phyloP scores from a whole-genome alignment of 1,139 yeast species.

The Pneumocystis canis region DNA sequence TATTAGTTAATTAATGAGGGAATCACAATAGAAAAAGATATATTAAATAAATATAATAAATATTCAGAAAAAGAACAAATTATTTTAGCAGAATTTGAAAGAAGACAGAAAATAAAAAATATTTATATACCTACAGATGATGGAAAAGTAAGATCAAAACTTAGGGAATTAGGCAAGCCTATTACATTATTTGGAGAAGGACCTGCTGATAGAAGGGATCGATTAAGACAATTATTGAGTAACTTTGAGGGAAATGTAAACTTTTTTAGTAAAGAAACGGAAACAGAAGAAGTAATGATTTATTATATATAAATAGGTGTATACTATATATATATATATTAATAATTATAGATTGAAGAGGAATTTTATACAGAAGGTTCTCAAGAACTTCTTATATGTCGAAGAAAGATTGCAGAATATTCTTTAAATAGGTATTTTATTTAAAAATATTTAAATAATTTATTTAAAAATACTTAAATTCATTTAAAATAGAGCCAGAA shows the following conservation, averaged over 20 bases:
- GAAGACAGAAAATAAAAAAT: neutral
- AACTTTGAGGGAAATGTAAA: constrained; percentile 16
- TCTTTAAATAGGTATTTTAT: constrained; percentile 33
- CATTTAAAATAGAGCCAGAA: neutral
- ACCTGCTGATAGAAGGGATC: constrained; percentile 42
- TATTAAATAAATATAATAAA: neutral
- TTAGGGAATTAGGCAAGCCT: constrained; percentile 45
- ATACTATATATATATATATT: too few species aligned
- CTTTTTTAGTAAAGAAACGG: constrained; percentile 21
- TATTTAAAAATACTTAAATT: neutral
- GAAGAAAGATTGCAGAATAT: constrained; percentile 37
- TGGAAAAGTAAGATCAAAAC: constrained; percentile 37
- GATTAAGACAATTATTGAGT: constrained; percentile 35
- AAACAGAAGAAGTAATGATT: constrained; percentile 18
- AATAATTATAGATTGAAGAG: constrained; percentile 32
- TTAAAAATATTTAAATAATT: neutral
- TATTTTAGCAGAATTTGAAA: neutral
- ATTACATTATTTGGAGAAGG: constrained; percentile 48
- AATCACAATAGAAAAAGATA: neutral
- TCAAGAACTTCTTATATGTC: constrained; percentile 37
- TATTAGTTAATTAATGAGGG: neutral
- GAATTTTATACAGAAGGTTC: constrained; percentile 79
- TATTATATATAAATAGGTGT: too few species aligned
- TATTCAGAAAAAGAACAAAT: neutral
- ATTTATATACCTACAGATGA: constrained; percentile 47